Percentiles rank a stretch among this genome's conserved stretches.
Conservation (phyloP, 768 basidiomycete genomes). For the Amanita phalloides region DNA sequence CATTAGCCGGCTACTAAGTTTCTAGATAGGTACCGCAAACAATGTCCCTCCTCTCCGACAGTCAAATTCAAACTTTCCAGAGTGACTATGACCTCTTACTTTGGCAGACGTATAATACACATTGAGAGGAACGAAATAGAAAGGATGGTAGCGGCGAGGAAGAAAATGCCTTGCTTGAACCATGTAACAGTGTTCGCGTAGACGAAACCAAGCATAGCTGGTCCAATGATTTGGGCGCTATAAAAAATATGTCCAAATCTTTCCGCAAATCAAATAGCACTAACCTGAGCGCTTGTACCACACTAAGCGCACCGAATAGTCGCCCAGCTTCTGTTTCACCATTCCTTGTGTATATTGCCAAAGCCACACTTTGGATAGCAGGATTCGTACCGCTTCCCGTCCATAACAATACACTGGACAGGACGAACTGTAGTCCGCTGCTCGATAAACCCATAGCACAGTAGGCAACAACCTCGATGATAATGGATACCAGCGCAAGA, state of each 20-base stretch:
- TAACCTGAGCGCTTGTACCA: slow-evolving; percentile 59
- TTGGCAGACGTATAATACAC: background rate
- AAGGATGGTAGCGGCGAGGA: background rate
- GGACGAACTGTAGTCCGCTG: slow-evolving; percentile 38
- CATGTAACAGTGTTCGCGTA: slow-evolving; percentile 62
- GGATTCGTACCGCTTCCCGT: slow-evolving; percentile 57
- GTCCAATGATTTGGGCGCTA: slow-evolving; percentile 62
- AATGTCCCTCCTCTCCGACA: no score
- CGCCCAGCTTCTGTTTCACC: slow-evolving; percentile 56
- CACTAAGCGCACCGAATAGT: slow-evolving; percentile 77
- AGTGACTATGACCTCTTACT: no score
- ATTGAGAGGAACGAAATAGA: background rate
- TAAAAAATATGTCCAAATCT: background rate
- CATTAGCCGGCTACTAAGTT: no score
- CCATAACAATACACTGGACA: slow-evolving; percentile 40
- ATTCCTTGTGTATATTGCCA: slow-evolving; percentile 49
- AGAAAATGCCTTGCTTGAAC: slow-evolving; percentile 63
- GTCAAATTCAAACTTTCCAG: no score
- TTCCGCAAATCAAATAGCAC: slow-evolving; percentile 8
- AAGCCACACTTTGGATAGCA: slow-evolving; percentile 58
- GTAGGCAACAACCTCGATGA: slow-evolving; percentile 45
- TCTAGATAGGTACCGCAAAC: background rate
- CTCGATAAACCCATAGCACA: slow-evolving; percentile 36
- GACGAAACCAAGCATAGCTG: slow-evolving; percentile 60
- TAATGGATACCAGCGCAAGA: slow-evolving; percentile 51